phyloP scores from a whole-genome alignment of 2,329 filamentous ascomycete species.

The Metarhizium anisopliae region DNA sequence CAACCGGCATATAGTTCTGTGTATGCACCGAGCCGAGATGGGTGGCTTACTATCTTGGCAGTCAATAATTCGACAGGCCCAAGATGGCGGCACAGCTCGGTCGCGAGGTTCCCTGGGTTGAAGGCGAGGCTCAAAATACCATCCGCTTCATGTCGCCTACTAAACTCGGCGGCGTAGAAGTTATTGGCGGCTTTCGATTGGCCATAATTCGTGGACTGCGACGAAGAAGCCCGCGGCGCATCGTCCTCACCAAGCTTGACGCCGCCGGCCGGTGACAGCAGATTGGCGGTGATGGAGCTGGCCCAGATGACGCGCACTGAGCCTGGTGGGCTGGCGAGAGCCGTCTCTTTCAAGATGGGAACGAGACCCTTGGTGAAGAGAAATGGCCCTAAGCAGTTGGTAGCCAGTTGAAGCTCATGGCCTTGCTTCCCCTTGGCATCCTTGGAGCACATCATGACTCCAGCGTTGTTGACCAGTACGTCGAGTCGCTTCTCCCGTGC shows the following conservation, averaged over 20 bases:
- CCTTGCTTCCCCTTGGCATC: constrained; percentile 30
- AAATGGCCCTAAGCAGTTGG: constrained; percentile 5
- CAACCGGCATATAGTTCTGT: constrained; percentile 38
- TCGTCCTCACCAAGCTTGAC: constrained; percentile 12
- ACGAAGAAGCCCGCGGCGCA: background rate
- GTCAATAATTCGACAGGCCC: constrained; percentile 9
- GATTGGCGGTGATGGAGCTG: constrained; percentile 1
- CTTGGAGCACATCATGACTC: constrained; percentile 31
- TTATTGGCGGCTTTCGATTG: constrained; percentile 24
- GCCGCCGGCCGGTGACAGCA: background rate
- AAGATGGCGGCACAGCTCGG: constrained; percentile 25
- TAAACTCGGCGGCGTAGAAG: constrained; percentile 21
- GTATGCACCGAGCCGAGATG: constrained; percentile 31
- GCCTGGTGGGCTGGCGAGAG: background rate
- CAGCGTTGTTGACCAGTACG: constrained; percentile 36
- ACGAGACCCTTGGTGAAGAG: constrained; percentile 3
- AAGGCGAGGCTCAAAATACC: constrained; percentile 23
- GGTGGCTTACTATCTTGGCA: constrained; percentile 15
- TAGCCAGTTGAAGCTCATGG: constrained; percentile 27
- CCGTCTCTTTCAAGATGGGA: constrained; percentile 5
- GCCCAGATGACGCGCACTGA: constrained; percentile 6
- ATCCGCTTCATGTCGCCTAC: constrained; percentile 15
- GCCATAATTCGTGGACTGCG: background rate
- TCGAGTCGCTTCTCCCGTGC: constrained; percentile 24
- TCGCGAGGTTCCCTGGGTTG: constrained; percentile 31